Evolutionary conservation across 805 yeast genomes (phyloP).

Genomic region (Saturnispora diversa): DNA sequence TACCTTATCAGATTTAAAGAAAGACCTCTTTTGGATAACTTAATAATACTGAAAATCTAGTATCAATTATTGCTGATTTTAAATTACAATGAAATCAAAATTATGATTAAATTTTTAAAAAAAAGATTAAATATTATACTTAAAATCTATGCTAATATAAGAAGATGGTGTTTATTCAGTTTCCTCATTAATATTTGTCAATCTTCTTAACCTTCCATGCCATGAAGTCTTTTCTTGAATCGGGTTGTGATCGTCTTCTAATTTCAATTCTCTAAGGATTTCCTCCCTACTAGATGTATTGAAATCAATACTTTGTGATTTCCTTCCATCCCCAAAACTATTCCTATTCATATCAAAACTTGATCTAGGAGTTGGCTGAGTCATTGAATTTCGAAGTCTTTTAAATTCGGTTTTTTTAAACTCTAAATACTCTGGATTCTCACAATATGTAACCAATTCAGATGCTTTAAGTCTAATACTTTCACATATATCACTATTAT

Average conservation of each 20-base stretch:
- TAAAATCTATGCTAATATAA: background rate
- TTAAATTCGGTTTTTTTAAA: slow-evolving; percentile 6
- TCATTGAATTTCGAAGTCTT: slow-evolving; percentile 3
- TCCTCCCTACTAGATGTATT: slow-evolving; percentile 3
- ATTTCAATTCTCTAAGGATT: slow-evolving; percentile 6
- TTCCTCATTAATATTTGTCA: slow-evolving; percentile 10
- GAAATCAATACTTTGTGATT: slow-evolving; percentile 4
- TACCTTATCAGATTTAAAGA: too few species aligned
- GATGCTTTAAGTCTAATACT: slow-evolving; percentile 5
- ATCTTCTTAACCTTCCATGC: slow-evolving; percentile 8
- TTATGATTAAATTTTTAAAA: too few species aligned
- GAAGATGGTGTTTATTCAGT: slow-evolving; percentile 1
- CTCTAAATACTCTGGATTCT: slow-evolving; percentile 2
- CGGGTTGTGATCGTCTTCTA: slow-evolving; percentile 7
- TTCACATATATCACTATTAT: background rate
- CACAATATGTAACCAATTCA: slow-evolving; percentile 3
- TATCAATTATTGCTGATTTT: too few species aligned
- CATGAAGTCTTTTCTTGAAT: background rate
- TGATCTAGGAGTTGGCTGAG: slow-evolving; percentile 10
- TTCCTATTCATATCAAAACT: slow-evolving; percentile 6
- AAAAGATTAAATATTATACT: background rate
- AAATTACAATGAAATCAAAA: too few species aligned
- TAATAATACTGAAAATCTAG: too few species aligned
- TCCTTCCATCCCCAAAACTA: background rate
- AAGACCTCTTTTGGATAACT: too few species aligned